phyloP scores from a whole-genome alignment of 805 yeast genomes.

The Vanderwaltozyma polyspora region DNA sequence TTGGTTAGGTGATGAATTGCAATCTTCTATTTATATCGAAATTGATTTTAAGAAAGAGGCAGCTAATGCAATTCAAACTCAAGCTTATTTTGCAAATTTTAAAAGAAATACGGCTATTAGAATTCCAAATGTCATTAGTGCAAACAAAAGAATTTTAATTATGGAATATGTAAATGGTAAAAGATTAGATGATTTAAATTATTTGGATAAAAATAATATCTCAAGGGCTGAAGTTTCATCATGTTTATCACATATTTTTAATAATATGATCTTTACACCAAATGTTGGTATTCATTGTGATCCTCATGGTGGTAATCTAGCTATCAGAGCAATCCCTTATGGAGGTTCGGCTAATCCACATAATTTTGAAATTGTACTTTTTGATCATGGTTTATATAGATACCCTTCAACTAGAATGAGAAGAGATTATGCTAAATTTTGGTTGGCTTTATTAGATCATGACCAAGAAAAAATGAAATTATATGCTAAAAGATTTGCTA shows the following conservation, averaged over 20 bases:
- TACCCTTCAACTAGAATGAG: constrained; percentile 68
- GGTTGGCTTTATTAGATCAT: constrained; percentile 78
- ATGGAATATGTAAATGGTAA: constrained; percentile 84
- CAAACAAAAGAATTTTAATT: constrained; percentile 60
- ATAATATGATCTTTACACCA: constrained; percentile 91
- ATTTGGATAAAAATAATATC: constrained; percentile 50
- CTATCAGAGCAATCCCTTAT: constrained; percentile 43
- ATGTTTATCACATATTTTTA: constrained; percentile 82
- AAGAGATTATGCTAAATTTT: constrained; percentile 76
- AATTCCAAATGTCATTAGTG: constrained; percentile 60
- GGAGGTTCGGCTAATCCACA: constrained; percentile 32
- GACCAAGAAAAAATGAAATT: constrained; percentile 54
- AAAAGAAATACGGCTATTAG: constrained; percentile 59
- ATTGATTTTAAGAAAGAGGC: constrained; percentile 85
- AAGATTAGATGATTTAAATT: constrained; percentile 66
- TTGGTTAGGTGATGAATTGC: constrained; percentile 94
- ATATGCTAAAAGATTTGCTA: constrained; percentile 72
- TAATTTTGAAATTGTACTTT: constrained; percentile 83
- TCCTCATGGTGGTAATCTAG: constrained; percentile 95
- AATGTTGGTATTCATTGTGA: constrained; percentile 91
- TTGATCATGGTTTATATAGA: constrained; percentile 92
- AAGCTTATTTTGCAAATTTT: constrained; percentile 47
- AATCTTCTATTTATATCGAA: constrained; percentile 79
- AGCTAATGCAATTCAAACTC: constrained; percentile 60
- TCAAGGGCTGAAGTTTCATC: constrained; percentile 68